Base-by-base conservation (phyloP, 768 basidiomycete species). In the Inosperma sp. region DNA sequence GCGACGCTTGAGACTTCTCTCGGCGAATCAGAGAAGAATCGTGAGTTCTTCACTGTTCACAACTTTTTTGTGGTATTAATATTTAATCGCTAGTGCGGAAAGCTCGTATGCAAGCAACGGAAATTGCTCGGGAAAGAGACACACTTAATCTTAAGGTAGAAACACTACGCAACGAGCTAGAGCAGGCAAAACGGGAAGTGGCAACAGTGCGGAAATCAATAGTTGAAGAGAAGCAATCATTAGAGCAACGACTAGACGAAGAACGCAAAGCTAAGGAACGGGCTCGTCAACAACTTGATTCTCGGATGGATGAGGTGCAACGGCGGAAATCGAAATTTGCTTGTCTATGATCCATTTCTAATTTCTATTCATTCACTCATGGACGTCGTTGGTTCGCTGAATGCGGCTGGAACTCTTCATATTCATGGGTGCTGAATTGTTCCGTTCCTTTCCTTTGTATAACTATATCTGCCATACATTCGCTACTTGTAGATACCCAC, bases 261-360 rank as follows among this genome's bases (percentile, higher is more conserved):
- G 91, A 94, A 67, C 82, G 91, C 46, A 80, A 78, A 60, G 86
- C 81, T n/a, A 93, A 91, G 70, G 92, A 94, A 67, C 86, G 90
- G 21, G 87, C 83, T 44, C 83, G 90, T 44, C 84, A 85, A 54
- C 91, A 93, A 67, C 80, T 94, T 23, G 92, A 94, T 64, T 77
- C 79, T 14, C 83, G 93, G 56, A 86, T 92, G 84, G 88, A 91
- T 49, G 93, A 93, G 61, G 72, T 92, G 34, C 77, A 78, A 65
- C 80, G 79, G 71, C 85, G 88, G 53, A 93, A 92, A 74, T 92
- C 89, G 56, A 95, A 94, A 72, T 95, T 92, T 68, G 87, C 85
- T 47, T 93, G 90, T 69, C 78, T 93, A 68, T 93, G 75, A 78
- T 63, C 25, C 46, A 59, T 55, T 43, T 51, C 53, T 54, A 47